Evolutionary conservation across 2,329 filamentous ascomycete species (phyloP).

Genomic region (Chaetomiaceae sp.): DNA sequence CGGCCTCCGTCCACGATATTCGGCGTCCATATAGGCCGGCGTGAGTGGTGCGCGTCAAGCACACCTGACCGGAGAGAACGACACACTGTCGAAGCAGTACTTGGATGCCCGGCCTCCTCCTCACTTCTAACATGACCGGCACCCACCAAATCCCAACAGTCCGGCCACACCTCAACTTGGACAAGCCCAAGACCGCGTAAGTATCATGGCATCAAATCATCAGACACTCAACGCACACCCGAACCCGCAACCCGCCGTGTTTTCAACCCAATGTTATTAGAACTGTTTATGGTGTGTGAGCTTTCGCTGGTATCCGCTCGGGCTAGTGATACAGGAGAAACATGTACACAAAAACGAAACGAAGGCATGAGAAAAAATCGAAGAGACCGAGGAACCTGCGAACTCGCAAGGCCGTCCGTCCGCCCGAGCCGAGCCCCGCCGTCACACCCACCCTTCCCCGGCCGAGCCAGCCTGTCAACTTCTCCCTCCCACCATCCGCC

Average conservation of each 20-base stretch:
- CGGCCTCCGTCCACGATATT: too few relatives aligned
- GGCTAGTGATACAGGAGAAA: conserved; percentile 16
- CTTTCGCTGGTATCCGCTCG: conserved; percentile 7
- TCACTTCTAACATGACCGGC: too few relatives aligned
- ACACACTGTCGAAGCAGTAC: too few relatives aligned
- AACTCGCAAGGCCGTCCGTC: neutral
- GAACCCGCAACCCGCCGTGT: neutral
- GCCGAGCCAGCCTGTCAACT: neutral
- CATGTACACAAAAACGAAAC: conserved; percentile 16
- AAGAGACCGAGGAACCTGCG: neutral
- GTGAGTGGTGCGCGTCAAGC: too few relatives aligned
- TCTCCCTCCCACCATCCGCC: too few relatives aligned
- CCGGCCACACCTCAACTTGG: neutral
- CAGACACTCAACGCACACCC: neutral
- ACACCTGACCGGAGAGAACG: too few relatives aligned
- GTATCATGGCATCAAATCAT: too few relatives aligned
- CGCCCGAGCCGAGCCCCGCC: neutral
- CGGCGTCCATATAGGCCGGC: too few relatives aligned
- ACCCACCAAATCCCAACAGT: neutral
- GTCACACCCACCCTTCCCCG: neutral
- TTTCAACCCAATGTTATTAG: conserved; percentile 15
- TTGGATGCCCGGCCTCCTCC: too few relatives aligned
- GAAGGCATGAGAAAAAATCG: conserved; percentile 7
- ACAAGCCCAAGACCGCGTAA: neutral
- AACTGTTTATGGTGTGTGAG: conserved; percentile 9